Percentiles rank a stretch among this genome's conserved stretches.
Conservation (phyloP, 495 filamentous ascomycete species). For the Neurospora discreta region DNA sequence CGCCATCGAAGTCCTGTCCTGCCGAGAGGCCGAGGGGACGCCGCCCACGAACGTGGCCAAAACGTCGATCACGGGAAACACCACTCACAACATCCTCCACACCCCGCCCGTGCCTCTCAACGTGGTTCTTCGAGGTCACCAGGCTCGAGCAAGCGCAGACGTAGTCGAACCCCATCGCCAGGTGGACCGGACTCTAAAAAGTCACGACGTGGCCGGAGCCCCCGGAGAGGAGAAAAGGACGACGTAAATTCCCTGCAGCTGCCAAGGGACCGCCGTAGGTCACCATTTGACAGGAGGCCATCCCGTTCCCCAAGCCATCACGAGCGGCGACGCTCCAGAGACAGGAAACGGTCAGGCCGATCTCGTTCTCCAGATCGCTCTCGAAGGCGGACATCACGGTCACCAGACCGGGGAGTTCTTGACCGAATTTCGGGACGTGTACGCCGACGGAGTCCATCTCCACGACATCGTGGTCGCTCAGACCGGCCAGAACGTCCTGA, state of each 20-base stretch:
- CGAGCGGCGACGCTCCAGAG: slow-evolving; percentile 10
- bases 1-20: slow-evolving; percentile 7
- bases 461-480: slow-evolving; percentile 22
- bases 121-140: slow-evolving; percentile 23
- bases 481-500: slow-evolving; percentile 19
- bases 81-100: background rate
- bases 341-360: slow-evolving; percentile 15
- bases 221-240: slow-evolving; percentile 17
- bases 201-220: slow-evolving; percentile 23
- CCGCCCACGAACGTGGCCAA: background rate
- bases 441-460: slow-evolving; percentile 10
- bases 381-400: slow-evolving; percentile 14
- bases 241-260: slow-evolving; percentile 12
- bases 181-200: slow-evolving; percentile 23
- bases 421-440: background rate
- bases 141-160: slow-evolving; percentile 27
- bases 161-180: slow-evolving; percentile 24
- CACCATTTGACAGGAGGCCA: slow-evolving; percentile 17
- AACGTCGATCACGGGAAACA: background rate
- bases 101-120: background rate
- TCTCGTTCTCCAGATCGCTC: slow-evolving; percentile 21
- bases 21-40: slow-evolving; percentile 16
- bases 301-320: slow-evolving; percentile 22
- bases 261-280: slow-evolving; percentile 10
- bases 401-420: slow-evolving; percentile 1